Evolutionary conservation across 2,329 filamentous ascomycete species (phyloP), one percentile per base, ranked within the genome.

Genomic region (Penicillium sp.): DNA sequence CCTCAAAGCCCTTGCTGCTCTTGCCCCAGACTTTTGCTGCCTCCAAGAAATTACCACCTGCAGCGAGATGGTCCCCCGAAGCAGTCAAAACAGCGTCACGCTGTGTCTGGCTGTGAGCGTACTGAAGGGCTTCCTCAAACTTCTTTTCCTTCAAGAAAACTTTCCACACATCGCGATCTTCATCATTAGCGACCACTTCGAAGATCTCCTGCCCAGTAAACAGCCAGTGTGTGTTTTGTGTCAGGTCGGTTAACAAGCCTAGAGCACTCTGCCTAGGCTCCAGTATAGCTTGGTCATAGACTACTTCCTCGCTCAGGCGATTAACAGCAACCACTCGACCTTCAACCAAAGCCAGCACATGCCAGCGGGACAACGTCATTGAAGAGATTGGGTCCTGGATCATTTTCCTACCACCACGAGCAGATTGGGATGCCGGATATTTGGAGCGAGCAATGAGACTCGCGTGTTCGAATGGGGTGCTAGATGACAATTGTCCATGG

Each of bases 191-290:
- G 12, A 94, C 89, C 53, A 99, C 87, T 74, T 99, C 94, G 62
- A 91, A 96, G 46, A 99, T 96, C 65, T 95, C 91, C 51, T 89
- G 83, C 0, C 84, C 82, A 0, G 93, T 97, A 67, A 97, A 95
- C 2, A 99, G 81, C 94, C 95, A 99, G 68, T 93, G 96, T 0
- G 94, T 99, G 66, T 93, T 95, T 77, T 96, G 96, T 70, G 94
- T 93, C 55, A 88, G 82, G 71, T 99, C 94, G 8, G 93, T 86
- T 46, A 91, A 87, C 16, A 99, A 81, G 0, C 89, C 91, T n/a
- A 99, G 77, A 4, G 87, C 85, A 63, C 81, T 86, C 63, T 96
- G 89, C 0, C 88, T 89, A 4, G 85, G 81, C 50, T 93, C 88
- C 13, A 97, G 78, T 4, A 99, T 87, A 21, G 86, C 80, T 71